A percentile compares a stretch with the other conserved stretches of the same genome.
These are phyloP conservation scores for Thermoascus crustaceus DNA, from an alignment of 2,329 filamentous ascomycete species.

Conservation along the genomic window DNA sequence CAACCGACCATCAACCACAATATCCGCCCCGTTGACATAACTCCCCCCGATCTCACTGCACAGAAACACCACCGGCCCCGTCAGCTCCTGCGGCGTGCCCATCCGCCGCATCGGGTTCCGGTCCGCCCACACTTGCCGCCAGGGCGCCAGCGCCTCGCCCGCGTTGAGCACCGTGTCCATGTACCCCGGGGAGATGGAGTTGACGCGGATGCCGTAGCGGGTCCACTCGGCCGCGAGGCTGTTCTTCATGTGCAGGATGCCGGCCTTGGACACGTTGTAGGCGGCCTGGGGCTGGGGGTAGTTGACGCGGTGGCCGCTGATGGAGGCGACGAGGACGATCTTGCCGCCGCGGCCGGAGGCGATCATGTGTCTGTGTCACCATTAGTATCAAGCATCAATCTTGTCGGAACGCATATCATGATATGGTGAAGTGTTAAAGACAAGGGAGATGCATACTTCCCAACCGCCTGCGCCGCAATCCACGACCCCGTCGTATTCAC, in stretches of 20 bases:
- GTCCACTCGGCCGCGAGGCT: slow-evolving; percentile 68
- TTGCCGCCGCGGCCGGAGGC: slow-evolving; percentile 45
- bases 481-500: slow-evolving; percentile 67
- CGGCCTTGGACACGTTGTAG: slow-evolving; percentile 67
- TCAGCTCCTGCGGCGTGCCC: slow-evolving; percentile 55
- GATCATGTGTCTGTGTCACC: slow-evolving; percentile 42
- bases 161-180: slow-evolving; percentile 71
- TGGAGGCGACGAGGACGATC: slow-evolving; percentile 60
- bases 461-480: slow-evolving; percentile 59
- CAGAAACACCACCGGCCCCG: slow-evolving; percentile 54
- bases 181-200: slow-evolving; percentile 64
- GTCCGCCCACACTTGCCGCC: slow-evolving; percentile 48
- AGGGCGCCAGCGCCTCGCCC: slow-evolving; percentile 49
- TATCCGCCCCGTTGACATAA: slow-evolving; percentile 62
- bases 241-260: slow-evolving; percentile 54
- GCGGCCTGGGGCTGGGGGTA: slow-evolving; percentile 63
- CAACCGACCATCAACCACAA: slow-evolving; percentile 54
- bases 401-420: no score
- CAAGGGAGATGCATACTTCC: slow-evolving; percentile 29
- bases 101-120: slow-evolving; percentile 59
- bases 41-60: slow-evolving; percentile 51
- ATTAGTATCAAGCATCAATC: not conserved
- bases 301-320: slow-evolving; percentile 61
- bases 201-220: slow-evolving; percentile 60
- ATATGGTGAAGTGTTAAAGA: no score